Evolutionary conservation across 768 basidiomycete genomes (phyloP).

Genomic region (Clitopilus hobsonii): DNA sequence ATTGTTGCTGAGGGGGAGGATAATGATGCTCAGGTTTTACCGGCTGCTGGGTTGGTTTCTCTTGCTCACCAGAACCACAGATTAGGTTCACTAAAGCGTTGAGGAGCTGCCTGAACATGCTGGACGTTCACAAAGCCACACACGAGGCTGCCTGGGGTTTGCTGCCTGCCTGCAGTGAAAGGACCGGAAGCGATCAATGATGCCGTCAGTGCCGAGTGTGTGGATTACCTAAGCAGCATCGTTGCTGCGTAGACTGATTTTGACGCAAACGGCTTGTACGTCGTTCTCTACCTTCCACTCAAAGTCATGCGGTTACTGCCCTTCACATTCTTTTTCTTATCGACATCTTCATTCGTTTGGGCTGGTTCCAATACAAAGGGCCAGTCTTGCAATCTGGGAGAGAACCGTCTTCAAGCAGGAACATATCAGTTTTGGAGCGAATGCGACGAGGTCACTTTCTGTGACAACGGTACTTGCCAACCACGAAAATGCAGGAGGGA

Average conservation of each 20-base stretch:
- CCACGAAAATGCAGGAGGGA: conserved; percentile 70
- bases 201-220: not conserved
- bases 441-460: conserved; percentile 70
- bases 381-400: conserved; percentile 41
- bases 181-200: too few species aligned
- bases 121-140: not conserved
- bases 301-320: conserved; percentile 19
- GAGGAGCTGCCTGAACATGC: conserved; percentile 18
- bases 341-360: conserved; percentile 27
- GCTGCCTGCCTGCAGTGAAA: not conserved
- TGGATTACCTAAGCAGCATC: not conserved
- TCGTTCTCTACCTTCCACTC: conserved; percentile 18
- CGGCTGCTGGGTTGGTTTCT: not conserved
- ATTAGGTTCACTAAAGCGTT: conserved; percentile 22
- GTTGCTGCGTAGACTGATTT: not conserved
- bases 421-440: conserved; percentile 81
- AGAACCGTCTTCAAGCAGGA: conserved; percentile 68
- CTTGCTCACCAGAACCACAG: conserved; percentile 11
- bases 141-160: too few species aligned
- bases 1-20: conserved; percentile 1
- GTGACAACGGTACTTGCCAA: conserved; percentile 54
- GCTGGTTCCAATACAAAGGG: conserved; percentile 46
- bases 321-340: conserved; percentile 53
- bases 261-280: not conserved
- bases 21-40: not conserved